Conservation (phyloP, 1,284 basidiomycete genomes). For the Coriolopsis trogii region DNA sequence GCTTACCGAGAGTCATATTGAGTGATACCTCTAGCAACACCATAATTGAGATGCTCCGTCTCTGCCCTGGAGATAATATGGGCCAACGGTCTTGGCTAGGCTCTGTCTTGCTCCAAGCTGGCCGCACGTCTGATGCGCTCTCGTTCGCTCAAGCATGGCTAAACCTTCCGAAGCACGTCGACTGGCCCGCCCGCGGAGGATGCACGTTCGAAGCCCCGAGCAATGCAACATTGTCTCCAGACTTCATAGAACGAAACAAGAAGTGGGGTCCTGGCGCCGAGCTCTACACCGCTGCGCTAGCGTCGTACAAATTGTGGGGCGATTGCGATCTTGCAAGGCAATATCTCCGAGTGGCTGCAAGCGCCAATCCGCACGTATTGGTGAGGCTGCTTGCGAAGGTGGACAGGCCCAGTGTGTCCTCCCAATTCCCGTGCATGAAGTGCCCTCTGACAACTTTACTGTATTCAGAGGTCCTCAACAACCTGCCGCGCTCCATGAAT, state of each 20-base stretch:
- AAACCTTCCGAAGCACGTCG: constrained; percentile 9
- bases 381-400: constrained; percentile 42
- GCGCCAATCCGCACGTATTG: constrained; percentile 39
- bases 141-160: constrained; percentile 38
- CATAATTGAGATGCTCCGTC: constrained; percentile 42
- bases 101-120: constrained; percentile 32
- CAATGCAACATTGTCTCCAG: constrained; percentile 19
- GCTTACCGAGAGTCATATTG: neutral
- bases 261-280: constrained; percentile 25
- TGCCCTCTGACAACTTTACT: neutral
- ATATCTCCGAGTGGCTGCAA: constrained; percentile 40
- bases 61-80: constrained; percentile 39
- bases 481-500: constrained; percentile 35
- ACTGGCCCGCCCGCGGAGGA: constrained; percentile 29
- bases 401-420: constrained; percentile 38
- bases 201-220: constrained; percentile 31
- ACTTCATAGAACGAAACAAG: constrained; percentile 19
- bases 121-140: constrained; percentile 34
- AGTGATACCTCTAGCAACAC: constrained; percentile 30
- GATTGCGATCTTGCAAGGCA: constrained; percentile 41
- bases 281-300: constrained; percentile 43
- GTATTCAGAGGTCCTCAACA: constrained; percentile 36
- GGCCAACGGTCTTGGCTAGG: constrained; percentile 37
- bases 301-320: constrained; percentile 44
- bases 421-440: neutral